Evolutionary conservation across 2,329 filamentous ascomycete genomes (phyloP).

Genomic region (Coniella vitis): DNA sequence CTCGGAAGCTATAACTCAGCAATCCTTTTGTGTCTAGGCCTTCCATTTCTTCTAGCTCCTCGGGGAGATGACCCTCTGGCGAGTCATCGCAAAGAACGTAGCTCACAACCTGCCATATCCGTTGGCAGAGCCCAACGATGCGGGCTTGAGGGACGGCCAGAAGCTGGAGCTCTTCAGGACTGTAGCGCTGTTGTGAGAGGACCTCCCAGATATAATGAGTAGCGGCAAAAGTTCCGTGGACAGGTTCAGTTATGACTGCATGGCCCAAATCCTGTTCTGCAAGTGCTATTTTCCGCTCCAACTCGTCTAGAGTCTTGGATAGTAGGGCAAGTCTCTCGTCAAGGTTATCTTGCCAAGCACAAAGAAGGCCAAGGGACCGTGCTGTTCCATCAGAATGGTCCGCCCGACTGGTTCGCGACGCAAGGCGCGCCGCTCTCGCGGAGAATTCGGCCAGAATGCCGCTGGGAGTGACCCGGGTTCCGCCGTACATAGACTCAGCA

Average conservation of each 20-base stretch:
- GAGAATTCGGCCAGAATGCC: conserved; percentile 41
- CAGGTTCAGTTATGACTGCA: conserved; percentile 59
- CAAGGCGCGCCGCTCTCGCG: conserved; percentile 46
- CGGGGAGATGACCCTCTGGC: conserved; percentile 78
- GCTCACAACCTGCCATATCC: conserved; percentile 72
- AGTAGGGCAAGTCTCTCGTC: conserved; percentile 45
- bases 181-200: conserved; percentile 35
- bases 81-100: conserved; percentile 86
- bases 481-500: conserved; percentile 15
- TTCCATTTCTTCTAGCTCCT: conserved; percentile 65
- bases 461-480: conserved; percentile 17
- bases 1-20: conserved; percentile 90
- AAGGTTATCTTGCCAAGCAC: conserved; percentile 44
- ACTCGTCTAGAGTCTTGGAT: conserved; percentile 46
- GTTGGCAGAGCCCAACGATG: conserved; percentile 53
- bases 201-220: conserved; percentile 54
- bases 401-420: conserved; percentile 69
- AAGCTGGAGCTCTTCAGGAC: conserved; percentile 27
- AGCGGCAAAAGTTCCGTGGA: conserved; percentile 65
- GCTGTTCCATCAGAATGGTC: conserved; percentile 92
- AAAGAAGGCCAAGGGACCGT: conserved; percentile 64
- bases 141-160: conserved; percentile 42
- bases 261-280: conserved; percentile 58
- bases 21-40: conserved; percentile 80
- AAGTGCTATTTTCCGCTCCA: conserved; percentile 59